phyloP scores from a whole-genome alignment of 192 early-diverging fungal species.

The Podila epigama region DNA sequence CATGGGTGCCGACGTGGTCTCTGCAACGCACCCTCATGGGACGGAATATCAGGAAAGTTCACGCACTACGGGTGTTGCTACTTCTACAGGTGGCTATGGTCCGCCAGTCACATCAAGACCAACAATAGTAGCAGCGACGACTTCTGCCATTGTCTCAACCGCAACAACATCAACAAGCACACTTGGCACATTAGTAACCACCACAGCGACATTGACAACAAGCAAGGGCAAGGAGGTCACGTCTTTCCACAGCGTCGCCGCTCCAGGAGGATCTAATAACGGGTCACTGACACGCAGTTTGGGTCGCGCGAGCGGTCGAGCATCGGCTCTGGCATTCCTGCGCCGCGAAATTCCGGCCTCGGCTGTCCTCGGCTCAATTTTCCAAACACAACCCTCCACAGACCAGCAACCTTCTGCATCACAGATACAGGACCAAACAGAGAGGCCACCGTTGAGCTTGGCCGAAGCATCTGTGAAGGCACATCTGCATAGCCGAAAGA shows the following conservation, averaged over 20 bases:
- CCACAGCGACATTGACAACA: neutral
- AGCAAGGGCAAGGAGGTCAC: constrained; percentile 4
- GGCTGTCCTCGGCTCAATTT: constrained; percentile 21
- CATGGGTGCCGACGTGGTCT: too few relatives aligned
- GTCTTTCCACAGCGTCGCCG: constrained; percentile 12
- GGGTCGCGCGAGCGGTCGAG: constrained; percentile 19
- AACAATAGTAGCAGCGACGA: too few relatives aligned
- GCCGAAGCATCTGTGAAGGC: neutral
- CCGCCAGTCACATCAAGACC: too few relatives aligned
- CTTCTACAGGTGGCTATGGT: too few relatives aligned
- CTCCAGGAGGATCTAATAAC: constrained; percentile 1
- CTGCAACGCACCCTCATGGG: too few relatives aligned
- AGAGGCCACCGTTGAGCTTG: too few relatives aligned
- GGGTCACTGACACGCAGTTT: constrained; percentile 21
- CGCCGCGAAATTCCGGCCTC: constrained; percentile 18
- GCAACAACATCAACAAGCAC: neutral
- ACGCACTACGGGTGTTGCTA: too few relatives aligned
- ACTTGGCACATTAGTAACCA: neutral
- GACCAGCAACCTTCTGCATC: too few relatives aligned
- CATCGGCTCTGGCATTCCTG: constrained; percentile 34
- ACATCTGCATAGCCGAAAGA: neutral
- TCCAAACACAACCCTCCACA: too few relatives aligned
- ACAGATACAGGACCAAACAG: too few relatives aligned
- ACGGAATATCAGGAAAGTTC: too few relatives aligned
- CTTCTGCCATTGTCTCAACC: too few relatives aligned